Evolutionary conservation across 2,329 filamentous ascomycete genomes (phyloP).

Genomic region (Fusarium compactum): DNA sequence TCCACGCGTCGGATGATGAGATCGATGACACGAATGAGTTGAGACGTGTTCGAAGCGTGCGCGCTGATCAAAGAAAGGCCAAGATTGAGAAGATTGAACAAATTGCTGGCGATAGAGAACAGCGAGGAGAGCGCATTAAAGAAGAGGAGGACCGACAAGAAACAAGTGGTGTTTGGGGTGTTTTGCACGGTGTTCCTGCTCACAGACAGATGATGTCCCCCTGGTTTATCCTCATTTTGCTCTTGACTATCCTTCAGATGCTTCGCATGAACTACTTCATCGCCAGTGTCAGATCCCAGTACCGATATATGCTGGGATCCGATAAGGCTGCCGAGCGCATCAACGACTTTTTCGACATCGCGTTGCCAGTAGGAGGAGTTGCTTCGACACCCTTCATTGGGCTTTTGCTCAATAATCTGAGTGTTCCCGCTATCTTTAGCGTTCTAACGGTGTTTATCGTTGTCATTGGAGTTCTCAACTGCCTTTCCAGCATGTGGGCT

Average conservation of each 20-base stretch:
- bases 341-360: constrained; percentile 59
- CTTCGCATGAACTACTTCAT: constrained; percentile 78
- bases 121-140: constrained; percentile 66
- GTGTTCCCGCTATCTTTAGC: constrained; percentile 69
- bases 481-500: constrained; percentile 70
- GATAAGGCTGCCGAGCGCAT: constrained; percentile 53
- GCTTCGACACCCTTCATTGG: constrained; percentile 79
- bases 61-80: constrained; percentile 64
- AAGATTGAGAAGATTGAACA: constrained; percentile 73
- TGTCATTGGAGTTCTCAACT: constrained; percentile 70
- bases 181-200: constrained; percentile 74
- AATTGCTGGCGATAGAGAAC: constrained; percentile 68
- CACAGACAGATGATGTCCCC: constrained; percentile 73
- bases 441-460: constrained; percentile 71
- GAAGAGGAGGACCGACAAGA: constrained; percentile 69
- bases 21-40: constrained; percentile 61
- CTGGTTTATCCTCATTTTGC: constrained; percentile 78
- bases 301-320: constrained; percentile 73
- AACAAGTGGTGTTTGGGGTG: constrained; percentile 76
- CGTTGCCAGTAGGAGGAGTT: constrained; percentile 76
- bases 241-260: constrained; percentile 72
- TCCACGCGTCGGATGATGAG: constrained; percentile 67
- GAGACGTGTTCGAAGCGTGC: constrained; percentile 56
- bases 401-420: constrained; percentile 73
- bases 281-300: constrained; percentile 76